Conservation (phyloP, 225 moss, liverwort and hornwort genomes). For the Physcomitrellopsis africana region DNA sequence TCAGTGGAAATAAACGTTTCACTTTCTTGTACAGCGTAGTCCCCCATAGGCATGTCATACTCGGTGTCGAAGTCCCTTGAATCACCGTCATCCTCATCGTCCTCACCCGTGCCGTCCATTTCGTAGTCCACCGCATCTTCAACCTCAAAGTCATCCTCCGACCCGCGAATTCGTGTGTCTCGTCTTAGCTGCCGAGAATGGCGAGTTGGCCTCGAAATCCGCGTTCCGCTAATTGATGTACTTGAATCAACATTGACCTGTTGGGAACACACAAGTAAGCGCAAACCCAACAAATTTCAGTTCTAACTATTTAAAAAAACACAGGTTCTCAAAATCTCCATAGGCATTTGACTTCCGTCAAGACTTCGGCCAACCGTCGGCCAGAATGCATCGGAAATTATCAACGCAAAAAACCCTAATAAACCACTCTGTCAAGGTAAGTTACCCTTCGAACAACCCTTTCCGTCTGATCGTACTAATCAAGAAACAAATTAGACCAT, state of each 20-base stretch:
- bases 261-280: background rate
- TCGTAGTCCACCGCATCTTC: slow-evolving; percentile 92
- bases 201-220: slow-evolving; percentile 21
- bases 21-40: slow-evolving; percentile 69
- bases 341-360: background rate
- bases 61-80: slow-evolving; percentile 87
- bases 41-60: slow-evolving; percentile 80
- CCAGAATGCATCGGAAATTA: too few relatives aligned
- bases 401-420: background rate
- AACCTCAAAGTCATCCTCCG: slow-evolving; percentile 86
- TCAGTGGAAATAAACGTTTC: slow-evolving; percentile 83
- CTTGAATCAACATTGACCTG: slow-evolving; percentile 32
- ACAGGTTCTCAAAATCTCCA: background rate
- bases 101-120: slow-evolving; percentile 62
- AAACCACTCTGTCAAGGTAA: background rate
- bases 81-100: slow-evolving; percentile 92
- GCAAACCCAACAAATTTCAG: background rate
- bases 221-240: background rate
- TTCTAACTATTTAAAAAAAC: background rate
- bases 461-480: background rate
- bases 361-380: background rate
- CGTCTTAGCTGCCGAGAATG: slow-evolving; percentile 27
- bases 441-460: background rate
- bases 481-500: background rate
- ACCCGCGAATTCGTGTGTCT: slow-evolving; percentile 44